These are phyloP conservation scores for Lachnum nothofagi DNA, from an alignment of 2,329 filamentous ascomycete species.

Conservation along the genomic window DNA sequence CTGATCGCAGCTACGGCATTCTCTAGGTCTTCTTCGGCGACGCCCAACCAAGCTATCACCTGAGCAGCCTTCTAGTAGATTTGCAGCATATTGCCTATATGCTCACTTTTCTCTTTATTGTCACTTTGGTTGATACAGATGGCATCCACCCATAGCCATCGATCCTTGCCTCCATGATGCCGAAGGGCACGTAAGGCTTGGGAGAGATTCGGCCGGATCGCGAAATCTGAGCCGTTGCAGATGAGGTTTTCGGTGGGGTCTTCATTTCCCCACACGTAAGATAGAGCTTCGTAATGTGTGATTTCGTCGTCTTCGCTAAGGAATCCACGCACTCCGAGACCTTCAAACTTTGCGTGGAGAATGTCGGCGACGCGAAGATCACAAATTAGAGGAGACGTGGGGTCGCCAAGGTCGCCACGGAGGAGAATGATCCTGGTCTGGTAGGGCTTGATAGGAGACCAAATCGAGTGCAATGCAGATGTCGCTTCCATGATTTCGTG, in stretches of 20 bases:
- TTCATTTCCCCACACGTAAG: background rate
- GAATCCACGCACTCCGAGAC: background rate
- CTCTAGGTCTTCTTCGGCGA: background rate
- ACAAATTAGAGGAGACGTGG: background rate
- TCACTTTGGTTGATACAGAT: too few species aligned
- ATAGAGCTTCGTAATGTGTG: background rate
- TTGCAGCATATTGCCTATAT: background rate
- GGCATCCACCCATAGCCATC: background rate
- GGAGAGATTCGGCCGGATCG: background rate
- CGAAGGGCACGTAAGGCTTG: background rate
- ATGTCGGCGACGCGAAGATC: background rate
- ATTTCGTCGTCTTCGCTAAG: background rate
- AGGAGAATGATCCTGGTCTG: background rate
- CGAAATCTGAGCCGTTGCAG: background rate
- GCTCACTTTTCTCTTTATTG: background rate
- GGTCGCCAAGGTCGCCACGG: background rate
- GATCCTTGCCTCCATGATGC: background rate
- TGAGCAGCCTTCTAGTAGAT: background rate
- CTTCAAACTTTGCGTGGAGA: background rate
- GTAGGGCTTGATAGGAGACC: background rate
- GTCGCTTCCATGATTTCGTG: background rate
- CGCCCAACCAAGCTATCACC: conserved; percentile 2
- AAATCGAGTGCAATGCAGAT: background rate
- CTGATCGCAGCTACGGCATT: background rate
- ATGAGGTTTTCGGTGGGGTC: background rate